A percentile compares a stretch with the other conserved stretches of the same genome.
These are phyloP conservation scores for Caryopteris hybrid DNA, from an alignment of 305 asterid species.

Conservation along the genomic window DNA sequence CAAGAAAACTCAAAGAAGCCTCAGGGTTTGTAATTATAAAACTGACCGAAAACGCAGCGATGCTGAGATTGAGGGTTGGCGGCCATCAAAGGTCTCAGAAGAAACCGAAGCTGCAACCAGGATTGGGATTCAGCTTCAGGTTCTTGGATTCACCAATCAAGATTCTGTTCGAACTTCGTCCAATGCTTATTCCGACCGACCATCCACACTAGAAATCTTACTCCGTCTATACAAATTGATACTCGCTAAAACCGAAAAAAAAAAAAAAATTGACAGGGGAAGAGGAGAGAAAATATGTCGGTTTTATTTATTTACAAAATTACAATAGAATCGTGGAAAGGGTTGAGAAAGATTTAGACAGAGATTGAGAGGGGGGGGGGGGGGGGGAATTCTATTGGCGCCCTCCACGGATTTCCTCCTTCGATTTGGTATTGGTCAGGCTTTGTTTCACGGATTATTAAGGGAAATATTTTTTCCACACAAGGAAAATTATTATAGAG, in stretches of 20 bases:
- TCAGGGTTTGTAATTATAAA: neutral
- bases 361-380: conserved; percentile 6
- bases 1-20: too few species aligned
- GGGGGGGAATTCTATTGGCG: neutral
- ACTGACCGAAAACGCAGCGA: conserved; percentile 85
- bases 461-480: too few species aligned
- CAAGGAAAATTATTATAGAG: neutral
- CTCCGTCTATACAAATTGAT: neutral
- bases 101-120: conserved; percentile 21
- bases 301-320: neutral
- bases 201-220: neutral
- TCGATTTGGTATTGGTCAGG: too few species aligned
- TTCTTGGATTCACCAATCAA: neutral
- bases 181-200: neutral
- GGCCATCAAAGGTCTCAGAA: conserved; percentile 45
- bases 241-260: neutral
- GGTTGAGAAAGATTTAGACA: neutral
- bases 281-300: too few species aligned
- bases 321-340: neutral
- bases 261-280: neutral
- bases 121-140: neutral
- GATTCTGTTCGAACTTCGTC: neutral
- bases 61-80: conserved; percentile 69
- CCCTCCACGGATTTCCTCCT: conserved; percentile 8
- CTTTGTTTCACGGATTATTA: neutral